Percentiles rank a stretch among this genome's conserved stretches.
Conservation (phyloP, 2,329 filamentous ascomycete species). For the Ceratocystis huliohia region DNA sequence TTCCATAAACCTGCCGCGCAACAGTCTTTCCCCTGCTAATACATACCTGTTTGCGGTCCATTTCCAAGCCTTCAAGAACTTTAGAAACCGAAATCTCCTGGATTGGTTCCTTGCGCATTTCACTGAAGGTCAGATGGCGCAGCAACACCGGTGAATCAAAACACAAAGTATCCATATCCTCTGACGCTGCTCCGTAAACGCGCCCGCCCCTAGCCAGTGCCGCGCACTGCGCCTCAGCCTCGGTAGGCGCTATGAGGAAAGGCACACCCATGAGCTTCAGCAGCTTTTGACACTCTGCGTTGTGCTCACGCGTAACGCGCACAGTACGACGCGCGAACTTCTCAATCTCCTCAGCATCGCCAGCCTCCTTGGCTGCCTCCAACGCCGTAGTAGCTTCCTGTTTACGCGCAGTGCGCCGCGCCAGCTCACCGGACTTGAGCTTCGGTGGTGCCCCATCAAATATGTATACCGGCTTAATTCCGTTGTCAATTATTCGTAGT, state of each 20-base stretch:
- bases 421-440: slow-evolving; percentile 91
- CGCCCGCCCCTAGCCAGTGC: slow-evolving; percentile 80
- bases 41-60: slow-evolving; percentile 71
- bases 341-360: slow-evolving; percentile 92
- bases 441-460: slow-evolving; percentile 96
- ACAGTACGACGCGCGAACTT: slow-evolving; percentile 93
- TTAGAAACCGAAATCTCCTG: slow-evolving; percentile 85
- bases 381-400: slow-evolving; percentile 78
- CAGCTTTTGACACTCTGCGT: slow-evolving; percentile 81
- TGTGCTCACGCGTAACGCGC: slow-evolving; percentile 90
- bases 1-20: neutral
- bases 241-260: slow-evolving; percentile 87
- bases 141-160: slow-evolving; percentile 87
- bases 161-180: slow-evolving; percentile 98
- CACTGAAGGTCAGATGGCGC: slow-evolving; percentile 88
- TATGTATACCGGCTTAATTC: slow-evolving; percentile 96
- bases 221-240: slow-evolving; percentile 94
- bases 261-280: slow-evolving; percentile 93
- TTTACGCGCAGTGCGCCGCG: slow-evolving; percentile 91
- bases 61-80: slow-evolving; percentile 72
- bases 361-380: slow-evolving; percentile 93
- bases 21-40: neutral
- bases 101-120: slow-evolving; percentile 94
- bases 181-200: slow-evolving; percentile 90
- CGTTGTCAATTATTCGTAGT: slow-evolving; percentile 93